These are phyloP conservation scores for Russula lepida DNA, from an alignment of 768 basidiomycete genomes.

Conservation along the genomic window DNA sequence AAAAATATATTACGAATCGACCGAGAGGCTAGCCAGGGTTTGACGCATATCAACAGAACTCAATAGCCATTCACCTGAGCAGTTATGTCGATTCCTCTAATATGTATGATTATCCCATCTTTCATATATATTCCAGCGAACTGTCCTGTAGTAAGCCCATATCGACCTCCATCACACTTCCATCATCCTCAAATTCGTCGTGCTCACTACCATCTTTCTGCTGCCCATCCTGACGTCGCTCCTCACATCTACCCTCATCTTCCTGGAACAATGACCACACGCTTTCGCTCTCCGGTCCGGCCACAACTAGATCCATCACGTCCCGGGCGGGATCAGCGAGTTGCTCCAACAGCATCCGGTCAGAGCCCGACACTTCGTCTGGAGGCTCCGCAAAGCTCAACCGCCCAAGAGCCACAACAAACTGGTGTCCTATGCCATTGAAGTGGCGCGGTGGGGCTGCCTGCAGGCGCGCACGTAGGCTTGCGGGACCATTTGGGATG, in stretches of 20 bases:
- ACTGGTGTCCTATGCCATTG: slow-evolving; percentile 57
- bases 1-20: no score
- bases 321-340: slow-evolving; percentile 25
- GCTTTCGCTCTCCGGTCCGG: slow-evolving; percentile 26
- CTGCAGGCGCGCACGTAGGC: slow-evolving; percentile 52
- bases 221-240: background rate
- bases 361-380: slow-evolving; percentile 19
- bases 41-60: no score
- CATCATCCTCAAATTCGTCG: background rate
- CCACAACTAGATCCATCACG: slow-evolving; percentile 28
- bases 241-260: slow-evolving; percentile 8
- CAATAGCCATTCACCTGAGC: no score
- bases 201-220: background rate
- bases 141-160: background rate
- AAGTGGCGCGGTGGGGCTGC: slow-evolving; percentile 46
- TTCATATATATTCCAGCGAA: background rate
- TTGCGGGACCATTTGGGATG: slow-evolving; percentile 27
- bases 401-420: slow-evolving; percentile 69
- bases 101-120: background rate
- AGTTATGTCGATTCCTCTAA: no score
- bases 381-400: slow-evolving; percentile 50
- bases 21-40: no score
- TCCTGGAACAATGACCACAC: slow-evolving; percentile 28
- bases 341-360: slow-evolving; percentile 22
- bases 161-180: background rate